Evolutionary conservation across 176 grass and related monocot species (phyloP), one percentile per base, ranked within the genome.

Genomic region (Cenchrus fungigraminus): DNA sequence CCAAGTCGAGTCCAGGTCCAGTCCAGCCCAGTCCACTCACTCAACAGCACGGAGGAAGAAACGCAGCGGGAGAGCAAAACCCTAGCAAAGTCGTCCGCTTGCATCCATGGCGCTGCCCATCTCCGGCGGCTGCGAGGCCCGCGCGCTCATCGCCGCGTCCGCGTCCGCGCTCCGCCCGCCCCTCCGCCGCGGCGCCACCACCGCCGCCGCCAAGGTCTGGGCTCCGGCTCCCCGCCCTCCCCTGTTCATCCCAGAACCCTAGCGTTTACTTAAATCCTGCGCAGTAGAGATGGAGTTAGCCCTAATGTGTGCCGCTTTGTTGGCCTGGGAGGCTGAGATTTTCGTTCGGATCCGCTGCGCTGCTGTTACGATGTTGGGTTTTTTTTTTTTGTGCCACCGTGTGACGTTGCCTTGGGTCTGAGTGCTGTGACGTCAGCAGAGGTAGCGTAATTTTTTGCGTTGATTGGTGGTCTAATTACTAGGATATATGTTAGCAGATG

Each of bases 51-150:
- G 2, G 13, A 29, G 22, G 16, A 8, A 16, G 50, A 8, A 13
- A 3, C 32, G 15, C 45, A 25, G 12, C 37, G 32, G 56, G 17
- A 20, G 32, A 11, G 52, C 68, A 87, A 83, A 87, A 80, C 75
- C 85, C 89, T 87, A 91, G 85, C 68, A 28, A 29, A 44, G 52
- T n/a, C 51, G 25, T 25, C 37, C 37, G 69, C 69, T 60, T 54
- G 37, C 74, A 60, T 63, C 50, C 74, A 87, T 84, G 89, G 89
- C 75, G 76, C 75, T 47, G 88, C 37, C 61, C 68, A 42, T 91
- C 85, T 87, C 68, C 75, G 22, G 52, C 75, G 22, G 68, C 74
- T 43, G 68, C 61, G 80, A 80, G 51, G 19, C 85, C 43, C 12
- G 67, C 60, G 62, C 80, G 53, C 13, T 91, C 32, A 68, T 91